These are phyloP conservation scores for Paxillus ammoniavirescens DNA, from an alignment of 768 basidiomycete genomes.

Conservation along the genomic window DNA sequence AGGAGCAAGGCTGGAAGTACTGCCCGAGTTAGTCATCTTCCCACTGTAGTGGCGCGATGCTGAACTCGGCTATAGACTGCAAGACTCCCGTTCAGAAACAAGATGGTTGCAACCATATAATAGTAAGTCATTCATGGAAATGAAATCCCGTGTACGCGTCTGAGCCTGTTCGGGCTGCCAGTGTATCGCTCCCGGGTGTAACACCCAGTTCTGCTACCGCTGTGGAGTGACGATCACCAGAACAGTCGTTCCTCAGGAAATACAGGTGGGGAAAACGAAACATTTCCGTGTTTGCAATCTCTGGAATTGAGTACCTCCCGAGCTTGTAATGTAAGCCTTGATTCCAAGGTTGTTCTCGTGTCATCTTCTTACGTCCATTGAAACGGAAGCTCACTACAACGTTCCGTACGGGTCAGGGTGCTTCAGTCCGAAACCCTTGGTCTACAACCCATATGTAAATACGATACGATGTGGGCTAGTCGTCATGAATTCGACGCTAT, in stretches of 20 bases:
- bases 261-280: conserved; percentile 26
- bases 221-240: conserved; percentile 47
- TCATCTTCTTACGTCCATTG: too few species aligned
- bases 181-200: conserved; percentile 58
- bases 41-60: neutral
- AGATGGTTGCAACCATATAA: conserved; percentile 59
- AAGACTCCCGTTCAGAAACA: conserved; percentile 50
- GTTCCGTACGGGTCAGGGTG: too few species aligned
- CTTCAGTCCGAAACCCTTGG: too few species aligned
- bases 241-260: conserved; percentile 34
- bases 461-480: too few species aligned
- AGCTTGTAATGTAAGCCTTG: neutral
- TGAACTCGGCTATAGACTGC: conserved; percentile 32
- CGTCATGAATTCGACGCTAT: too few species aligned
- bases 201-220: conserved; percentile 54
- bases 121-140: conserved; percentile 34
- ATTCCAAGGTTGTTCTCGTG: neutral
- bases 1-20: conserved; percentile 55
- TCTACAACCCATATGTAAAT: too few species aligned
- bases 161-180: conserved; percentile 16
- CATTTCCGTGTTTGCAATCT: conserved; percentile 29
- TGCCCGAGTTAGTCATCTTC: conserved; percentile 48
- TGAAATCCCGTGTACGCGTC: neutral
- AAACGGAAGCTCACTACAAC: too few species aligned
- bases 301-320: too few species aligned